Base-by-base conservation (phyloP, 768 basidiomycete genomes). In the Cystofilobasidium ferigula region DNA sequence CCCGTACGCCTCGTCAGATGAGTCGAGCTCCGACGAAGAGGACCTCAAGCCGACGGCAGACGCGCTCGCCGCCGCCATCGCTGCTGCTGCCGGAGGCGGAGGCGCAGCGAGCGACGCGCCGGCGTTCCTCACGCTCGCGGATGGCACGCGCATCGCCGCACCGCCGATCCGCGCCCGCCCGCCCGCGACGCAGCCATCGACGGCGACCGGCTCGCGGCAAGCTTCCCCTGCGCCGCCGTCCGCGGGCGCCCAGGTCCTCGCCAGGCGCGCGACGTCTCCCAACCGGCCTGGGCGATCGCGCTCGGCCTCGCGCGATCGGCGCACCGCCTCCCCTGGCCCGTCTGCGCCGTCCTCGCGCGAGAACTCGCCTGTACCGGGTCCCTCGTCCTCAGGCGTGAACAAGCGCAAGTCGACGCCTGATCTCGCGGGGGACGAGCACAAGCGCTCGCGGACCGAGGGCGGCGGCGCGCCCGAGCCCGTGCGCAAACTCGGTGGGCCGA, bases 401-500 rank as follows among this genome's bases (percentile, higher is more conserved):
- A 65, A 65, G 59, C 42, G 64, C 20, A 65, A 65, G 59, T 35
- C 48, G n/a, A 63, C 62, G 20, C 62, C 62, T 26, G 62, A 63
- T 16, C 38, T 57, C 56, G 42, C 13, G 24, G 54, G 28, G 3
- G 62, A 35, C 24, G 64, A 61, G 28, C 26, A 54, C 51, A 54
- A 54, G 51, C 51, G 51, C 12, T 2, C 26, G 14, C 51, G 51
- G 13, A n/a, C n/a, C 28, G 51, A 54, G 10, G 30, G 30, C 24
- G 12, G 9, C 24, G 7, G 20, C 24, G n/a, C n/a, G 59, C 45
- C 13, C 26, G 30, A 16, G 53, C 22, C 28, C 2, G 42, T 14
- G 54, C 56, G 56, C 22, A 57, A 45, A 42, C 30, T 30, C 22
- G 22, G 63, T 26, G 53, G 60, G 16, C 62, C 62, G 28, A 42